Percentiles rank a stretch among this genome's conserved stretches.
phyloP scores from a whole-genome alignment of 305 asterid species.

The Fraxinus angustifolia region DNA sequence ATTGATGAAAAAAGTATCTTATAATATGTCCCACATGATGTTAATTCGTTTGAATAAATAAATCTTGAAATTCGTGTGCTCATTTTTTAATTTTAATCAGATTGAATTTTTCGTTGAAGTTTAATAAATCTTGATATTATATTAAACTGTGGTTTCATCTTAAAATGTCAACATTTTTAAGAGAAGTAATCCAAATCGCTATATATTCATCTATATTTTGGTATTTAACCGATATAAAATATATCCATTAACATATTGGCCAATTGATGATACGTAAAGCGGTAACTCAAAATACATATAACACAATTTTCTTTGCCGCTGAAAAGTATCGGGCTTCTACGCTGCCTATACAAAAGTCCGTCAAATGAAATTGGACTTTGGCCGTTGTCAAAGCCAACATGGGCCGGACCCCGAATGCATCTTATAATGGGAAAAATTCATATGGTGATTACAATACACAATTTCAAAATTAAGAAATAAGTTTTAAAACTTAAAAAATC shows the following conservation, averaged over 20 bases:
- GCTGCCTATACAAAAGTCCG: not conserved
- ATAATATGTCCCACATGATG: not conserved
- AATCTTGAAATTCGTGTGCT: no score
- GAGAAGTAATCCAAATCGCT: not conserved
- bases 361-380: not conserved
- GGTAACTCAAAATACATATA: not conserved
- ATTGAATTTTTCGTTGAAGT: not conserved
- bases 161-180: no score
- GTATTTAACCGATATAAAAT: not conserved
- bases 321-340: not conserved
- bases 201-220: no score
- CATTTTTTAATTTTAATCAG: no score
- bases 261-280: not conserved
- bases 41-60: not conserved
- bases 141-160: not conserved
- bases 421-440: not conserved
- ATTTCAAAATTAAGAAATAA: no score
- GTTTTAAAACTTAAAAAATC: no score
- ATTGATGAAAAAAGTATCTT: no score
- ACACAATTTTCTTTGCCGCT: not conserved
- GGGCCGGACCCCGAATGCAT: not conserved
- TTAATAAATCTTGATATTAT: no score
- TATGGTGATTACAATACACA: no score
- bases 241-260: not conserved
- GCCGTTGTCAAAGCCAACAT: not conserved